Evolutionary conservation across 306 rosid genomes (phyloP).

Genomic region (Trifolium fragiferum): DNA sequence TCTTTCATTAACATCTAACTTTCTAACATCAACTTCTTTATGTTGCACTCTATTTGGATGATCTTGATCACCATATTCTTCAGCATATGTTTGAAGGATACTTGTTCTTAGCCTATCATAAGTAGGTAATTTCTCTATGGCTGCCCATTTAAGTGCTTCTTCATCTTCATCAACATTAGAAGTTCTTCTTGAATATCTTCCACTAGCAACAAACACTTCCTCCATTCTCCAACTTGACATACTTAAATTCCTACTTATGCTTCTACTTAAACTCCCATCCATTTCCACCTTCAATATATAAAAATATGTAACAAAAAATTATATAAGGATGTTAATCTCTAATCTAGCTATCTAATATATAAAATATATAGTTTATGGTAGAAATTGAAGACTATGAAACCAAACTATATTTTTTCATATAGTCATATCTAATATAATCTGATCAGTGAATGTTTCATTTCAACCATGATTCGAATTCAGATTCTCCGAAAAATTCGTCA

Average conservation of each 20-base stretch:
- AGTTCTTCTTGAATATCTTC: slow-evolving; percentile 61
- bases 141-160: slow-evolving; percentile 94
- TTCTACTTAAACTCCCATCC: slow-evolving; percentile 56
- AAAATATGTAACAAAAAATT: neutral
- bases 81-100: slow-evolving; percentile 57
- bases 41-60: slow-evolving; percentile 42
- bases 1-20: slow-evolving; percentile 60
- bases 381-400: neutral
- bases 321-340: neutral
- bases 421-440: neutral
- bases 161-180: slow-evolving; percentile 68
- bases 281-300: slow-evolving; percentile 31
- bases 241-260: slow-evolving; percentile 68
- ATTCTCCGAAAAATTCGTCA: no score
- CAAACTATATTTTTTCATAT: neutral
- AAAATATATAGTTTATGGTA: neutral
- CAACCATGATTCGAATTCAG: neutral
- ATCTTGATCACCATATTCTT: slow-evolving; percentile 37
- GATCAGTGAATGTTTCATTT: neutral
- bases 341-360: neutral
- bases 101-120: slow-evolving; percentile 84
- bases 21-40: slow-evolving; percentile 78
- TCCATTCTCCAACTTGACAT: slow-evolving; percentile 75
- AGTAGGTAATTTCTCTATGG: slow-evolving; percentile 87
- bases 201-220: slow-evolving; percentile 61